Base-by-base conservation (phyloP, 2,329 filamentous ascomycete species). In the Aspergillus pseudoterreus region DNA sequence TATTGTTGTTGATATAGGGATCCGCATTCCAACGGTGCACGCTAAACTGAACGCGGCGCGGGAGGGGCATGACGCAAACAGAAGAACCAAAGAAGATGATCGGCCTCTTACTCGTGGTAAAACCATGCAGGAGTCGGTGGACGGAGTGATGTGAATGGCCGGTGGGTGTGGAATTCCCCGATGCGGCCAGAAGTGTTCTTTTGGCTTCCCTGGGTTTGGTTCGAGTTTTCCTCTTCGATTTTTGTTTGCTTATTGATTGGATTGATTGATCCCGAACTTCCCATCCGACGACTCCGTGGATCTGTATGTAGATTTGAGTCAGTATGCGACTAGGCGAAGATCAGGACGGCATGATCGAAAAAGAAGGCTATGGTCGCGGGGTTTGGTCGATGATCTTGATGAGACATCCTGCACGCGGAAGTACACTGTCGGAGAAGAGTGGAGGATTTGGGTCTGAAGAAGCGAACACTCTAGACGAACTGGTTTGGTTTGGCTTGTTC, bases 11-110 rank as follows among this genome's bases (percentile, higher is more conserved):
- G 27, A 30, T 30, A 30, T 27, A 6, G 24, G 27, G 27, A 30
- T 30, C 27, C 27, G 27, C 27, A 30, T 30, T 30, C 27, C 27
- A 30, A 46, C 27, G n/a, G 22, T 39, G 15, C 46, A 27, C 51
- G 44, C 51, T 53, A 50, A 45, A 50, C 51, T 44, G 47, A 43
- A 53, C 36, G 47, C 51, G 51, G 51, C 27, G 27, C 27, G 27
- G 27, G 8, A 22, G 39, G 22, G 35, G n/a, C 35, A 51, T 53
- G 51, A 53, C 51, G 51, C 51, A 53, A 53, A 47, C 51, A 51
- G 51, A 22, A n/a, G 46, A 17, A 8, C 11, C 6, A 41, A 36
- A 8, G 41, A 12, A 17, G 42, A 21, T 46, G 35, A 38, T 38
- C 35, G 35, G 35, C 35, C 35, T 38, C 15, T 38, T 17, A 38